Evolutionary conservation across 2,329 filamentous ascomycete species (phyloP), one percentile per base, ranked within the genome.

Genomic region (Trichoderma pleuroti): DNA sequence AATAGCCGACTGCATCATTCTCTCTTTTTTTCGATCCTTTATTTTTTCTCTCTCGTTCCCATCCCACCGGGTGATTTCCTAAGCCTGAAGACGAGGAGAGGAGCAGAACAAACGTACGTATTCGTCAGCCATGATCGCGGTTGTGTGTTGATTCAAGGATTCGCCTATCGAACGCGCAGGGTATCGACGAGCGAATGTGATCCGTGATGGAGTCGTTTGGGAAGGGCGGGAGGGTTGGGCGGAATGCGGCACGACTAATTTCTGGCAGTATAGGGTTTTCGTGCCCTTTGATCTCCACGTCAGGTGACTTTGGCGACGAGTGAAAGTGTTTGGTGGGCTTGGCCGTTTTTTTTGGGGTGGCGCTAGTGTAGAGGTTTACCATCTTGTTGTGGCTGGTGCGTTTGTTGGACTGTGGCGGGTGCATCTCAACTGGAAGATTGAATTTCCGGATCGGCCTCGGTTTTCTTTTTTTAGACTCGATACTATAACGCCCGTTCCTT

Each of bases 91-190:
- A 77, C 77, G 73, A 70, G 72, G 71, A 67, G 61, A 74, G 69
- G 70, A 70, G 62, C 70, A 72, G 71, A 74, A 11, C 16, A 46
- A 76, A 92, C 92, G 85, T 88, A 94, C 92, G 87, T 96, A 96
- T 87, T 94, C 91, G 88, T 95, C 93, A 90, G 93, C 93, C 93
- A 95, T 95, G 86, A 80, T 86, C 82, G 82, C 83, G 84, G 81
- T 84, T 78, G 79, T 80, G 77, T 80, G 77, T 78, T 79, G 78
- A 76, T 78, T 77, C n/a, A 78, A 77, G 78, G 77, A 81, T 82
- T 83, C 80, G 82, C 82, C 82, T 78, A 79, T 83, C 82, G 81
- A 81, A 81, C 79, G 78, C 76, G 75, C 74, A 77, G 76, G 77
- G 74, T 79, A 76, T 83, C 81, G 82, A 81, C 80, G 77, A 79